Evolutionary conservation across 2,329 filamentous ascomycete species (phyloP).

Genomic region (Cordyceps javanica): DNA sequence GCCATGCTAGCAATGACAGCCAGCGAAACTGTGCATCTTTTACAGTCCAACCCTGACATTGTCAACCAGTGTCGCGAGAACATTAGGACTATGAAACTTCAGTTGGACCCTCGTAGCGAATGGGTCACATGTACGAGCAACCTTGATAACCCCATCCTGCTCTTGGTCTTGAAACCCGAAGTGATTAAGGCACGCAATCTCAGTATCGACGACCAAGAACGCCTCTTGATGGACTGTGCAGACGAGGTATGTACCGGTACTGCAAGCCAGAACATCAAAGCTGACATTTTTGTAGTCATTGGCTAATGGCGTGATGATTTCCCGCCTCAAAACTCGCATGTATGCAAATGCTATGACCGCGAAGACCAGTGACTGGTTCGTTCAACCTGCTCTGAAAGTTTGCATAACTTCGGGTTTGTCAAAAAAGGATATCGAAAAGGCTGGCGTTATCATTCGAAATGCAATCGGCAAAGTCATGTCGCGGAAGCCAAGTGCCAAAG

Average conservation of each 20-base stretch:
- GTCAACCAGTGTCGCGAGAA: conserved; percentile 76
- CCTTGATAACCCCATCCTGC: conserved; percentile 78
- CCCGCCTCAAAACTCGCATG: conserved; percentile 74
- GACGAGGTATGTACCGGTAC: conserved; percentile 66
- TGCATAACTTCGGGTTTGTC: conserved; percentile 83
- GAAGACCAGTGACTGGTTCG: conserved; percentile 62
- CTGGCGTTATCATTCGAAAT: conserved; percentile 79
- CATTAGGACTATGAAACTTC: conserved; percentile 75
- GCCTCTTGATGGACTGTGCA: conserved; percentile 81
- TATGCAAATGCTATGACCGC: conserved; percentile 56
- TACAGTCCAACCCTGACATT: conserved; percentile 83
- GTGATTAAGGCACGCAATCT: conserved; percentile 66
- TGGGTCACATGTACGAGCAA: conserved; percentile 82
- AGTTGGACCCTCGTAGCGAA: conserved; percentile 88
- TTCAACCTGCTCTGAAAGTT: conserved; percentile 81
- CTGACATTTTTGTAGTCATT: conserved; percentile 52
- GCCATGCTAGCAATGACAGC: conserved; percentile 94
- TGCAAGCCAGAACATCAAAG: neutral
- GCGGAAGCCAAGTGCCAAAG: conserved; percentile 45
- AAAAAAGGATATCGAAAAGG: conserved; percentile 94
- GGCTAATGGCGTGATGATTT: conserved; percentile 83
- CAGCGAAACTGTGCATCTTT: conserved; percentile 78
- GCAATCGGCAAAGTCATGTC: conserved; percentile 90
- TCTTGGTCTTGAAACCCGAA: conserved; percentile 78
- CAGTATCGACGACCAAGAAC: conserved; percentile 70